Base-by-base conservation (phyloP, 768 basidiomycete species). In the Macrocybe gigantea region DNA sequence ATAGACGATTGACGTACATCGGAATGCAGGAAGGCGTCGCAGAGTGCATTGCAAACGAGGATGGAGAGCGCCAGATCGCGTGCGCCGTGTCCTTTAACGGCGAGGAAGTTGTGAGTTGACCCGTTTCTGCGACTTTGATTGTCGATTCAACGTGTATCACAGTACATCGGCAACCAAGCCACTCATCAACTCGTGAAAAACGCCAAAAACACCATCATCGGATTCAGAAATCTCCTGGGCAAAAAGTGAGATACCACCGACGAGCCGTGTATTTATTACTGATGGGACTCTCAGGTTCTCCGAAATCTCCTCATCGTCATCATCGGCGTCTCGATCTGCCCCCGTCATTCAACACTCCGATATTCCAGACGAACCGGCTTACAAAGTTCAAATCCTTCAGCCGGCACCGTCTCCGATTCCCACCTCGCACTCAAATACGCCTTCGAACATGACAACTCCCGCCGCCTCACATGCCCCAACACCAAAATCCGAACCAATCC, bases 161-260 rank as follows among this genome's bases (percentile, higher is more conserved):
- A 96, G 94, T 97, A 98, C 70, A 88, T 95, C 44, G 96, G 96
- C 51, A 94, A 90, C 66, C 88, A 92, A 60, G 95, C 94, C 36
- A 91, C 85, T 60, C 85, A 82, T 3, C 96, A 98, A 61, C 83
- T 97, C 35, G 90, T 98, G 10, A 96, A 96, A 70, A 98, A 99
- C 65, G 71, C 87, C 0, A 75, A 84, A 58, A 98, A 99, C 64
- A 95, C 94, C 12, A 93, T 98, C 58, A 82, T 81, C n/a, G 90
- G 88, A 1, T 98, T 98, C 75, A 78, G 94, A 22, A 93, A 96
- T 63, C 72, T 97, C 6, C 72, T 99, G 22, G 95, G 95, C 47
- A 90, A 93, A 75, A 93, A 83, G 87, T 94, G 49, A 29, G 80
- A 45, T 41, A 22, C 32, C 7, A n/a, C 33, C 15, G 36, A 33